phyloP scores from a whole-genome alignment of 2,329 filamentous ascomycete species.

The Pestalotiopsis sp. region DNA sequence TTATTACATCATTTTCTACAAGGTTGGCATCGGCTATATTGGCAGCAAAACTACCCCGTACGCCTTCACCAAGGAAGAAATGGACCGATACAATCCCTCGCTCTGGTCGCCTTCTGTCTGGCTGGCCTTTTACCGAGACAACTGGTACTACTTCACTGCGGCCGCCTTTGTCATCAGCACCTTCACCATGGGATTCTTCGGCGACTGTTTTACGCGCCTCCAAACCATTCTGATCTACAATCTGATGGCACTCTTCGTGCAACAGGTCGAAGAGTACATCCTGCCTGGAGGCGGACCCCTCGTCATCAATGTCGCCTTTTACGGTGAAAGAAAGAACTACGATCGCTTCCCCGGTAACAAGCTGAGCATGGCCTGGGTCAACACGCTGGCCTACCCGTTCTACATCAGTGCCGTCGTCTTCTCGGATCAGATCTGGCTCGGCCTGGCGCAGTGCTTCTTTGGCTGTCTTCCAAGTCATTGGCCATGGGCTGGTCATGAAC shows the following conservation, averaged over 20 bases:
- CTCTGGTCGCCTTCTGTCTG: not conserved
- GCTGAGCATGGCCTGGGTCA: not conserved
- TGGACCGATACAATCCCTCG: not conserved
- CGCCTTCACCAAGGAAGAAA: not conserved
- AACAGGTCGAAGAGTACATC: not conserved
- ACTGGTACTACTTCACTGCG: not conserved
- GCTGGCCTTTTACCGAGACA: not conserved
- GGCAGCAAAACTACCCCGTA: not conserved
- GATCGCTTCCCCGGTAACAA: not conserved
- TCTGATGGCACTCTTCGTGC: not conserved
- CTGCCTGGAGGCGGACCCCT: not conserved
- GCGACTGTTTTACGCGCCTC: not conserved
- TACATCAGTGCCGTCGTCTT: not conserved
- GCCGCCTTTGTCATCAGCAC: not conserved
- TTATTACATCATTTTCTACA: not conserved
- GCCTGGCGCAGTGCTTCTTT: not conserved
- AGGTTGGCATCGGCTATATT: not conserved
- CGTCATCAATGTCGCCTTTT: not conserved
- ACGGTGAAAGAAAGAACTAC: not conserved
- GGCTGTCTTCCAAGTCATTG: not conserved
- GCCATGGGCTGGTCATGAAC: not conserved
- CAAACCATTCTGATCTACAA: not conserved
- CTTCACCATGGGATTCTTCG: not conserved
- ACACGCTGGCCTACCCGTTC: not conserved
- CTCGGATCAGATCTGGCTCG: not conserved